Base-by-base conservation (phyloP, 305 asterid species). In the Striga hermonthica region DNA sequence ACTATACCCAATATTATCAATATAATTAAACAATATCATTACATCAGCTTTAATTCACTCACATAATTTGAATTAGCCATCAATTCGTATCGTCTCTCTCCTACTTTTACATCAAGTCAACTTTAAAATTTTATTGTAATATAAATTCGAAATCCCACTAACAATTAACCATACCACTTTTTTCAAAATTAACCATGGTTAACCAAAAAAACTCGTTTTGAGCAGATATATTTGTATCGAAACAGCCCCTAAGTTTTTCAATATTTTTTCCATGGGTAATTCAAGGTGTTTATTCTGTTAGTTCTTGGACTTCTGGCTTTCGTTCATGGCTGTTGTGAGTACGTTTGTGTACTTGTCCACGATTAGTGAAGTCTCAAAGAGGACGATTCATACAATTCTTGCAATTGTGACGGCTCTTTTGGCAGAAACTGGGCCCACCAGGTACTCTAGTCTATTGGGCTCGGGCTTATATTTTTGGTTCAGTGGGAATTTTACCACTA, bases 231-330 rank as follows among this genome's bases (percentile, higher is more conserved):
- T n/a, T n/a, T n/a, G n/a, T n/a, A n/a, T n/a, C n/a, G n/a, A n/a
- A n/a, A n/a, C n/a, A n/a, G n/a, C n/a, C n/a, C n/a, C n/a, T n/a
- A n/a, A n/a, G n/a, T n/a, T n/a, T n/a, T n/a, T n/a, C n/a, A n/a
- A n/a, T n/a, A n/a, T n/a, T n/a, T 55, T 10, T 16, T 15, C 67
- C n/a, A 38, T 5, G n/a, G 7, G 69, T 72, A 16, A 61, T 71
- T 73, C 62, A 8, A 39, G 65, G 15, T 62, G n/a, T 65, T 4
- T 68, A 15, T 70, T 62, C 54, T 67, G 57, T 54, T 81, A 93
- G 99, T 90, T 93, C 82, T 64, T 90, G 74, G 97, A 93, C 74
- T 93, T 93, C 83, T 93, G 99, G 99, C 99, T 93, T 73, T 93
- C 99, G 15, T 93, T 93, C 91, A 90, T 93, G 95, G 99, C 99